Evolutionary conservation across 2,329 filamentous ascomycete genomes (phyloP).

Genomic region (Fusarium heterosporum): DNA sequence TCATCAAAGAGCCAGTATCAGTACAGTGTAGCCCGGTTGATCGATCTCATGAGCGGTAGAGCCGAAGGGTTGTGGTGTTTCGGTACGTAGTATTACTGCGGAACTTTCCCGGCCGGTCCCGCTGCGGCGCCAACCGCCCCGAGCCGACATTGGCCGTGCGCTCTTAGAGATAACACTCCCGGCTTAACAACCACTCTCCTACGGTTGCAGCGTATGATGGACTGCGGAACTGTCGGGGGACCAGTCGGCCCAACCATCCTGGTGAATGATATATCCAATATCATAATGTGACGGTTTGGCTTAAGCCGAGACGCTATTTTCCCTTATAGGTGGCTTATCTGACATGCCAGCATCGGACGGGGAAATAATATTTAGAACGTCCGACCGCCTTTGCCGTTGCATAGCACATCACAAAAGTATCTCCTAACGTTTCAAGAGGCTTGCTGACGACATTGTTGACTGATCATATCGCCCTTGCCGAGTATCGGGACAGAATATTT

Average conservation of each 20-base stretch:
- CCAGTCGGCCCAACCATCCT: conserved; percentile 34
- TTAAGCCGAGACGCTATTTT: conserved; percentile 37
- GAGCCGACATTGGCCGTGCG: conserved; percentile 57
- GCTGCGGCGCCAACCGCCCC: conserved; percentile 52
- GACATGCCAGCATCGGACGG: conserved; percentile 9
- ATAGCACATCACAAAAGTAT: conserved; percentile 14
- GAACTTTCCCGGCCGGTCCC: conserved; percentile 48
- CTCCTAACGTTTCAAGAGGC: conserved; percentile 8
- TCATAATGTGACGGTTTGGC: conserved; percentile 26
- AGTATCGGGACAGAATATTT: conserved; percentile 3
- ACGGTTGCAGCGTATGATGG: conserved; percentile 1
- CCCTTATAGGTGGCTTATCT: conserved; percentile 28
- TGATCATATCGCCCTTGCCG: conserved; percentile 1
- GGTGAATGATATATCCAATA: conserved; percentile 8
- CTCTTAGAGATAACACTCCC: conserved; percentile 19
- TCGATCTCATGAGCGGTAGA: conserved; percentile 38
- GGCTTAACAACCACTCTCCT: conserved; percentile 31
- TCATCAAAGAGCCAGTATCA: conserved; percentile 38
- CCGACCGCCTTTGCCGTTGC: conserved; percentile 17
- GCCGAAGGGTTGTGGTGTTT: conserved; percentile 43
- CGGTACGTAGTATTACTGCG: conserved; percentile 34
- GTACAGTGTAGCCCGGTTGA: conserved; percentile 20
- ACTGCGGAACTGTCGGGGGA: conserved; percentile 39
- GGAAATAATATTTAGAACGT: conserved; percentile 33
- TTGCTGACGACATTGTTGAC: background rate